These are phyloP conservation scores for Cladorrhinum sp. DNA, from an alignment of 2,329 filamentous ascomycete genomes.

Conservation along the genomic window DNA sequence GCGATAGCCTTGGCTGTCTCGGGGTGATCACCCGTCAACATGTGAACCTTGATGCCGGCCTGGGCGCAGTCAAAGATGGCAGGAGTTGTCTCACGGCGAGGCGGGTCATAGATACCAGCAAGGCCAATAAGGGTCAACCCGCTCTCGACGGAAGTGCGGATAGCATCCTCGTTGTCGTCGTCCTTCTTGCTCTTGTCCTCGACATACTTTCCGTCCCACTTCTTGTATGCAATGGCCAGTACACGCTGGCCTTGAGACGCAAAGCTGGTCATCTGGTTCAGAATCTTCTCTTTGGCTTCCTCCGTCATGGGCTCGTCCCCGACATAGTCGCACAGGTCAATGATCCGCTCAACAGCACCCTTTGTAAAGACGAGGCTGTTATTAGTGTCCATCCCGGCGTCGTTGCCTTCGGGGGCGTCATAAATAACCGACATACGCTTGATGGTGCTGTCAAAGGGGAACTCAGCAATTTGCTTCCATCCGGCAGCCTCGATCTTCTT, in stretches of 20 bases:
- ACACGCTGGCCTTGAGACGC: conserved; percentile 69
- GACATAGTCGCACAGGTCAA: conserved; percentile 53
- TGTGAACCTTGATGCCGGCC: conserved; percentile 76
- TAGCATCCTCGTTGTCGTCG: conserved; percentile 39
- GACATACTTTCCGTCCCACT: conserved; percentile 50
- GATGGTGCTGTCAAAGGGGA: conserved; percentile 74
- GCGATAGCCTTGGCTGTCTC: conserved; percentile 77
- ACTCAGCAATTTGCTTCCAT: conserved; percentile 67
- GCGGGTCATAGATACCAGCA: conserved; percentile 82
- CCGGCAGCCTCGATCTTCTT: conserved; percentile 48
- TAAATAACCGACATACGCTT: conserved; percentile 81
- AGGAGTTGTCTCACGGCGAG: conserved; percentile 72
- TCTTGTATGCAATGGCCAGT: conserved; percentile 65
- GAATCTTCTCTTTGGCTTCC: conserved; percentile 47
- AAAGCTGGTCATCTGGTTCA: conserved; percentile 55
- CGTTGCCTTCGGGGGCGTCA: conserved; percentile 44
- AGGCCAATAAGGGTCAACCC: conserved; percentile 74
- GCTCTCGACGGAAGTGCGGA: conserved; percentile 62
- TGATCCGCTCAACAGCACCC: conserved; percentile 58
- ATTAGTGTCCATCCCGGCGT: conserved; percentile 36
- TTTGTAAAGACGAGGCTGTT: conserved; percentile 59
- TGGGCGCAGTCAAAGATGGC: conserved; percentile 68
- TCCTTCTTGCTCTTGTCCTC: conserved; percentile 31
- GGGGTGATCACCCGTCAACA: conserved; percentile 81
- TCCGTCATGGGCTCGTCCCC: conserved; percentile 49